Evolutionary conservation across 1,139 yeast genomes (phyloP).

Genomic region (Torulaspora pretoriensis): DNA sequence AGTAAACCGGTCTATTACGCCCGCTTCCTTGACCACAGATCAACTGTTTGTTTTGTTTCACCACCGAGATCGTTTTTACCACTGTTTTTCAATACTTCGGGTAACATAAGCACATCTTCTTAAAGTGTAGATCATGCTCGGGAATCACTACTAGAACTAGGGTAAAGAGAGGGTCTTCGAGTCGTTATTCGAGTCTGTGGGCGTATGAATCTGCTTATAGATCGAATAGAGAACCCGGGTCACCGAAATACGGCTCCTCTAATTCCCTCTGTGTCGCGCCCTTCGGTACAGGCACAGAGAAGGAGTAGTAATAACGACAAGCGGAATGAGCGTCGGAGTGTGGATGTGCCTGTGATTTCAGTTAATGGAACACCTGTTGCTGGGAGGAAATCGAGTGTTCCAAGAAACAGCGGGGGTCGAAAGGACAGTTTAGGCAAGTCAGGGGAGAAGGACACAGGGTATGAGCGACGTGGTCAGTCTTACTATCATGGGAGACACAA

Average conservation of each 20-base stretch:
- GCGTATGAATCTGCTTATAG: constrained; percentile 10
- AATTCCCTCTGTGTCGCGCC: constrained; percentile 3
- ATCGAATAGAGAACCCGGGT: constrained; percentile 12
- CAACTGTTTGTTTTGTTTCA: constrained; percentile 5
- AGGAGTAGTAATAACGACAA: not conserved
- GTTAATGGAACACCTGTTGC: constrained; percentile 13
- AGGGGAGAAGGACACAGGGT: constrained; percentile 8
- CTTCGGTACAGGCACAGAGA: not conserved
- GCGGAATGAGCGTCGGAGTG: constrained; percentile 1
- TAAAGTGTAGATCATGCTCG: not conserved
- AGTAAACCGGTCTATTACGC: not conserved
- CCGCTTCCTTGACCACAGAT: not conserved
- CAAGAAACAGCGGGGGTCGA: constrained; percentile 4
- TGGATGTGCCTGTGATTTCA: constrained; percentile 13
- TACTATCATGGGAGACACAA: constrained; percentile 4
- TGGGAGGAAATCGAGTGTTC: not conserved
- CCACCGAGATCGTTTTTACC: not conserved
- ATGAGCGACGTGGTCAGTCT: not conserved
- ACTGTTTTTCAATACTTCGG: not conserved
- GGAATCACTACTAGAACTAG: not conserved
- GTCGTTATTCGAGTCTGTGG: not conserved
- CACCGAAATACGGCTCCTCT: constrained; percentile 9
- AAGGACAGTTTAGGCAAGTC: constrained; percentile 5
- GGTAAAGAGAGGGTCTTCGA: not conserved
- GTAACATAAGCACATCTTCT: not conserved